phyloP scores from a whole-genome alignment of 2,329 filamentous ascomycete species.

The Colletotrichum lentis region DNA sequence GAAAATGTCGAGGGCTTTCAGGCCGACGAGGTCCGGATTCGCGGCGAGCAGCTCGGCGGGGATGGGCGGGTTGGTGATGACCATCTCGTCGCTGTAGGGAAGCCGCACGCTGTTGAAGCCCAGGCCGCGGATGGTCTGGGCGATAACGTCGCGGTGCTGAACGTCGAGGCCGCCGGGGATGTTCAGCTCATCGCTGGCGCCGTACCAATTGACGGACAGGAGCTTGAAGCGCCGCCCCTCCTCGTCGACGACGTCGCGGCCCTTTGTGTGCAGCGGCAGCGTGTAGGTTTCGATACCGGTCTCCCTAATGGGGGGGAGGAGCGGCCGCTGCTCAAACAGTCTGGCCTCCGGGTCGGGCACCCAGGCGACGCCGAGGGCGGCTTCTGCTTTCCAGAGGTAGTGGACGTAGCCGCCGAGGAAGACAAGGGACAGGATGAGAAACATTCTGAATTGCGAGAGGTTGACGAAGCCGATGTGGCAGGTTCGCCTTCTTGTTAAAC shows the following conservation, averaged over 20 bases:
- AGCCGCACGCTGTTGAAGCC: slow-evolving; percentile 77
- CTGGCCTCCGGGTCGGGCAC: slow-evolving; percentile 56
- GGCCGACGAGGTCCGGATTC: slow-evolving; percentile 67
- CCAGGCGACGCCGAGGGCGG: slow-evolving; percentile 56
- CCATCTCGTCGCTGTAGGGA: slow-evolving; percentile 75
- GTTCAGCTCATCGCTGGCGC: slow-evolving; percentile 72
- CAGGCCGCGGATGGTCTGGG: slow-evolving; percentile 64
- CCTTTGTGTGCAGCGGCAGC: slow-evolving; percentile 66
- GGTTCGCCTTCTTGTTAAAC: slow-evolving; percentile 15
- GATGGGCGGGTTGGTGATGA: slow-evolving; percentile 66
- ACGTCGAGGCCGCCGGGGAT: slow-evolving; percentile 70
- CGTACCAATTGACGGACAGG: slow-evolving; percentile 75
- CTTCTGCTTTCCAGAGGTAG: slow-evolving; percentile 57
- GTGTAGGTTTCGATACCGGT: slow-evolving; percentile 57
- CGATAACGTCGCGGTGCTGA: slow-evolving; percentile 68
- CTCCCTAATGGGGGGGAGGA: slow-evolving; percentile 54
- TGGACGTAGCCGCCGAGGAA: slow-evolving; percentile 50
- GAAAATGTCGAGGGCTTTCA: slow-evolving; percentile 67
- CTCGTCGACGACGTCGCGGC: slow-evolving; percentile 68
- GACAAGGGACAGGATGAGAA: slow-evolving; percentile 50
- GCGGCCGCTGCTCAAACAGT: slow-evolving; percentile 58
- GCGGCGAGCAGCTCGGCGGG: slow-evolving; percentile 60
- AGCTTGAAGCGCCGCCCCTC: slow-evolving; percentile 67
- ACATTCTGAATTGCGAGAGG: slow-evolving; percentile 43
- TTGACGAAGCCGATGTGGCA: slow-evolving; percentile 32